Conservation (phyloP, 2,329 filamentous ascomycete genomes). For the Aureobasidium uvarum region DNA sequence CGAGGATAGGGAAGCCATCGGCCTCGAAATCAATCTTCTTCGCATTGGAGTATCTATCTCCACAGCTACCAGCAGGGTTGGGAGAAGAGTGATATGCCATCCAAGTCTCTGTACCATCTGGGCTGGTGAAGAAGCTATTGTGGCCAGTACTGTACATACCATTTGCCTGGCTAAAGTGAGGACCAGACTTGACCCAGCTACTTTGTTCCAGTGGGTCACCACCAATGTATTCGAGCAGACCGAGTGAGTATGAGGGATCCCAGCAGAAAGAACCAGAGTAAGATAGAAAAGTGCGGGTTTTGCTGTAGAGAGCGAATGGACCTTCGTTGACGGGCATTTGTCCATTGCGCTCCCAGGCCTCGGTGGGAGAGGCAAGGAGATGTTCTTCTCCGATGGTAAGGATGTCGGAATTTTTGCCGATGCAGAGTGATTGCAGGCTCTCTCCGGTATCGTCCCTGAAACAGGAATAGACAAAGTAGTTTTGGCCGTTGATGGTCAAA, state of each 20-base stretch:
- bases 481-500: slow-evolving; percentile 48
- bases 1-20: slow-evolving; percentile 56
- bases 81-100: slow-evolving; percentile 58
- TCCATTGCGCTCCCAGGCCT: slow-evolving; percentile 52
- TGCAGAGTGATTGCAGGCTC: slow-evolving; percentile 45
- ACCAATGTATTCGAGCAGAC: slow-evolving; percentile 55
- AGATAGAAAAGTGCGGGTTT: slow-evolving; percentile 53
- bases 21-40: slow-evolving; percentile 53
- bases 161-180: slow-evolving; percentile 54
- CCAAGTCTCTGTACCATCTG: slow-evolving; percentile 55
- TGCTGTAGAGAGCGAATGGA: slow-evolving; percentile 53
- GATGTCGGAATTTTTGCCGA: slow-evolving; percentile 43
- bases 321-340: slow-evolving; percentile 56
- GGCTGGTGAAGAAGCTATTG: slow-evolving; percentile 59
- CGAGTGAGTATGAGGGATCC: slow-evolving; percentile 55
- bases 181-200: slow-evolving; percentile 56
- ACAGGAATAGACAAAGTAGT: slow-evolving; percentile 58
- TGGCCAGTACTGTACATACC: slow-evolving; percentile 59
- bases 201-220: slow-evolving; percentile 47
- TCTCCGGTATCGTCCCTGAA: slow-evolving; percentile 41
- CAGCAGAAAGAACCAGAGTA: slow-evolving; percentile 59
- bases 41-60: slow-evolving; percentile 56
- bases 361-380: slow-evolving; percentile 53
- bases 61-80: slow-evolving; percentile 52
- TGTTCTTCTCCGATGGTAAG: slow-evolving; percentile 49